Percentiles rank a stretch among this genome's conserved stretches.
Conservation (phyloP, 352 stramenopile genomes). For the Globisporangium okanoganense region DNA sequence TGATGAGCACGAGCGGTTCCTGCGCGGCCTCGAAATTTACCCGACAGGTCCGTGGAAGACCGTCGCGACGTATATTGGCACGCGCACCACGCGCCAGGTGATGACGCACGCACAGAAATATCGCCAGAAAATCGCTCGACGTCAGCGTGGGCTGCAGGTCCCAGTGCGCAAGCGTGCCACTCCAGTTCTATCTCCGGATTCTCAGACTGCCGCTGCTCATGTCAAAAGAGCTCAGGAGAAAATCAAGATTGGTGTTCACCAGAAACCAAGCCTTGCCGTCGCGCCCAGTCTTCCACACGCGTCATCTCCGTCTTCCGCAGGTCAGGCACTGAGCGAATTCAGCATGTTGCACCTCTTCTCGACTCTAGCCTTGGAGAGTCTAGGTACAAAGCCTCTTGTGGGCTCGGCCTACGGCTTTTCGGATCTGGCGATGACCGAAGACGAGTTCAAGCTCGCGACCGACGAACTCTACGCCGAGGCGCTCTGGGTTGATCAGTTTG, state of each 20-base stretch:
- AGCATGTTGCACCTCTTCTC: background rate
- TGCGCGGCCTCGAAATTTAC: slow-evolving; percentile 22
- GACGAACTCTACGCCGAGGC: background rate
- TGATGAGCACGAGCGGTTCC: slow-evolving; percentile 29
- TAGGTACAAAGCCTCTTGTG: background rate
- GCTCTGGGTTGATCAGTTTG: background rate
- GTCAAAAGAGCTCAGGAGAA: background rate
- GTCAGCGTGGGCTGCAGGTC: slow-evolving; percentile 26
- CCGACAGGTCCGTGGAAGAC: slow-evolving; percentile 33
- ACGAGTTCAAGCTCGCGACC: background rate
- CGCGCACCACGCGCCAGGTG: slow-evolving; percentile 29
- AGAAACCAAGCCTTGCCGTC: background rate
- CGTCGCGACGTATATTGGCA: slow-evolving; percentile 25
- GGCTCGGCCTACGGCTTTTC: background rate
- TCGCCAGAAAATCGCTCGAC: slow-evolving; percentile 65
- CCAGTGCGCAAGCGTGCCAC: background rate
- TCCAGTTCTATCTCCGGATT: background rate
- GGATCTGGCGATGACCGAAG: background rate
- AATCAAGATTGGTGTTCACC: background rate
- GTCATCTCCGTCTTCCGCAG: background rate
- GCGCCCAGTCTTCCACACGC: background rate
- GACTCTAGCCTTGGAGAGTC: background rate
- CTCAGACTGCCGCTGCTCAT: too few species aligned
- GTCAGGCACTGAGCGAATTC: background rate
- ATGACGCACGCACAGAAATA: slow-evolving; percentile 82